phyloP scores from a whole-genome alignment of 73 alveolate genomes.

The Blepharisma japonicum region DNA sequence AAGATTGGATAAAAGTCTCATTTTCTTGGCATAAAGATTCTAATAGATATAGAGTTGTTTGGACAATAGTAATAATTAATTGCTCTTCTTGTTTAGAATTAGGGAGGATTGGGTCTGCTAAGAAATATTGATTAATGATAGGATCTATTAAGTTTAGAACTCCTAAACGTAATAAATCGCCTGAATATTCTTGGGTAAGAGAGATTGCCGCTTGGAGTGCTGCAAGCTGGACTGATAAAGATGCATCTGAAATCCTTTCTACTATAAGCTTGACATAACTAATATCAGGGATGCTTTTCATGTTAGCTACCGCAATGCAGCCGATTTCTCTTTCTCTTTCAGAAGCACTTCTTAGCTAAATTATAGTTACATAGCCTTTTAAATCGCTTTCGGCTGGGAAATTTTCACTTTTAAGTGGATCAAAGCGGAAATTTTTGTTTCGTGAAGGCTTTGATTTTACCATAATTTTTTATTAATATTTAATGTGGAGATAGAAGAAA shows the following conservation, averaged over 20 bases:
- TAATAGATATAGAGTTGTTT: neutral
- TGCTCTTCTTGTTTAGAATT: constrained; percentile 17
- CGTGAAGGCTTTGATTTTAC: constrained; percentile 25
- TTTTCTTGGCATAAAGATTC: neutral
- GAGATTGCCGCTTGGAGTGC: constrained; percentile 24
- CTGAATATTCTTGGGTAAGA: neutral
- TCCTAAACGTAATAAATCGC: neutral
- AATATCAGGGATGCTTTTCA: neutral
- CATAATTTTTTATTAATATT: constrained; percentile 4
- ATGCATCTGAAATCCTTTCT: constrained; percentile 20
- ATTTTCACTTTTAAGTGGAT: neutral
- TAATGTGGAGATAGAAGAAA: neutral
- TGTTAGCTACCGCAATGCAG: constrained; percentile 25
- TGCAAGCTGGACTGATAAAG: constrained; percentile 10
- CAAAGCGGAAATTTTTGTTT: neutral
- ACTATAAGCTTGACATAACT: neutral
- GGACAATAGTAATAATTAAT: neutral
- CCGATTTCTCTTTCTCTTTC: neutral
- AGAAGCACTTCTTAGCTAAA: neutral
- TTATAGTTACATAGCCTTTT: constrained; percentile 2
- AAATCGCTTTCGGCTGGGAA: neutral
- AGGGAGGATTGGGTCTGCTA: neutral
- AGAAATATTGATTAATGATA: neutral
- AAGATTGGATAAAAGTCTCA: neutral
- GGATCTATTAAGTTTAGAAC: neutral